Conservation (phyloP, 2,329 filamentous ascomycete species). For the Cladosporium phlei region DNA sequence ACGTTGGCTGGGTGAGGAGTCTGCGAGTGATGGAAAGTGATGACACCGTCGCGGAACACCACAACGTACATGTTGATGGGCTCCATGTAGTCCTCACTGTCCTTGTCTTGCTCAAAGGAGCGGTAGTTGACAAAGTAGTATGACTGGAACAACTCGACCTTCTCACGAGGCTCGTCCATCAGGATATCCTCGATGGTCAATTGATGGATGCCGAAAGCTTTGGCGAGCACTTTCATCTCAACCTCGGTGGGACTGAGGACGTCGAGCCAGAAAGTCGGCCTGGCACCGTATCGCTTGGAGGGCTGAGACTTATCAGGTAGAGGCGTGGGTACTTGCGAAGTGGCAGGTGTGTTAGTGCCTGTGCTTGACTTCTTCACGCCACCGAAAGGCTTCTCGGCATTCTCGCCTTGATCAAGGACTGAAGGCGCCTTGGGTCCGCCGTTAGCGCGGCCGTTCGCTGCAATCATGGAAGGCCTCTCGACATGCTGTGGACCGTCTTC, state of each 20-base stretch:
- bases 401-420: not conserved
- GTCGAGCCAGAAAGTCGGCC: slow-evolving; percentile 96
- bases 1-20: slow-evolving; percentile 96
- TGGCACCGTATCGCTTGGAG: slow-evolving; percentile 57
- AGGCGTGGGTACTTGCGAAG: slow-evolving; percentile 31
- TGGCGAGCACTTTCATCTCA: slow-evolving; percentile 91
- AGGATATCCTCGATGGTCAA: slow-evolving; percentile 95
- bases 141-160: slow-evolving; percentile 93
- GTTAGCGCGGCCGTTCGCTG: slow-evolving; percentile 22
- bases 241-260: slow-evolving; percentile 83
- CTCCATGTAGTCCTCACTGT: slow-evolving; percentile 84
- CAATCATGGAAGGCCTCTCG: slow-evolving; percentile 28
- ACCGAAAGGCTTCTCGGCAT: slow-evolving; percentile 20
- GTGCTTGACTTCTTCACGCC: slow-evolving; percentile 37
- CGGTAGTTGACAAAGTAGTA: slow-evolving; percentile 99
- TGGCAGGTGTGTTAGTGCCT: slow-evolving; percentile 50
- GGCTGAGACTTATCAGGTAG: slow-evolving; percentile 23
- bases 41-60: slow-evolving; percentile 89
- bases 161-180: slow-evolving; percentile 94
- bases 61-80: slow-evolving; percentile 97
- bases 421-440: not conserved
- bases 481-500: slow-evolving; percentile 27
- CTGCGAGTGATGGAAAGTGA: slow-evolving; percentile 96
- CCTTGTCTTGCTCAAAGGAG: slow-evolving; percentile 90
- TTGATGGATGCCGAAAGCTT: slow-evolving; percentile 92